Base-by-base conservation (phyloP, 192 early-diverging fungal species). In the Spinellus fusiger region DNA sequence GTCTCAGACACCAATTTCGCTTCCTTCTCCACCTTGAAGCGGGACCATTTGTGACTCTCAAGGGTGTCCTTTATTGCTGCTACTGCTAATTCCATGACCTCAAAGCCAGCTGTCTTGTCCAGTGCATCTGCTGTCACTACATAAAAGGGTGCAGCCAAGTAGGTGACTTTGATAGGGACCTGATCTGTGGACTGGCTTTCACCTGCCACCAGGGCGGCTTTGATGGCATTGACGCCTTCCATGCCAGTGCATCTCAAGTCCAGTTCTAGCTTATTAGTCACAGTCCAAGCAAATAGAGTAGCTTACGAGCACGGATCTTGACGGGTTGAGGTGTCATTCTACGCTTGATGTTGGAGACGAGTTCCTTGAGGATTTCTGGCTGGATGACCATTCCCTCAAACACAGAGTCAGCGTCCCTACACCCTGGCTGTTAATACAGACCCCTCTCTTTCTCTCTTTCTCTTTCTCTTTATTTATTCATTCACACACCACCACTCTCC, bases 201-300 rank as follows among this genome's bases (percentile, higher is more conserved):
- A 40, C 93, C 94, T 32, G 93, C 92, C 64, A 69, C 79, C 54
- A 99, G 77, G 9, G 95, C 94, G 38, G 77, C 78, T 66, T 94
- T 93, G 69, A 99, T 93, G 44, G 94, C 96, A 73, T 96, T 92
- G 38, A 99, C 90, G 62, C 96, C 96, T 73, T 95, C 89, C 66
- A 92, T 92, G 56, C 87, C 90, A 66, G 88, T 91, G 80, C 95
- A 97, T 56, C 86, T 89, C 29, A 95, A 84, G 70, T 96, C 94
- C 56, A 99, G 81, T 77, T 99, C 93, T 84, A 61, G 27, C 16
- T 62, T 57, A 69, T 27, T 53, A 46, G 44, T 20, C 38, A 46
- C 31, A 22, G 9, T 37, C 28, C 15, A 35, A 34, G 28, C n/a
- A 33, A 27, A 55, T 20, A 18, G 4, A 25, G 0, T 12, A 5